These are phyloP conservation scores for Suillus tomentosus DNA, from an alignment of 768 basidiomycete species.

Conservation along the genomic window DNA sequence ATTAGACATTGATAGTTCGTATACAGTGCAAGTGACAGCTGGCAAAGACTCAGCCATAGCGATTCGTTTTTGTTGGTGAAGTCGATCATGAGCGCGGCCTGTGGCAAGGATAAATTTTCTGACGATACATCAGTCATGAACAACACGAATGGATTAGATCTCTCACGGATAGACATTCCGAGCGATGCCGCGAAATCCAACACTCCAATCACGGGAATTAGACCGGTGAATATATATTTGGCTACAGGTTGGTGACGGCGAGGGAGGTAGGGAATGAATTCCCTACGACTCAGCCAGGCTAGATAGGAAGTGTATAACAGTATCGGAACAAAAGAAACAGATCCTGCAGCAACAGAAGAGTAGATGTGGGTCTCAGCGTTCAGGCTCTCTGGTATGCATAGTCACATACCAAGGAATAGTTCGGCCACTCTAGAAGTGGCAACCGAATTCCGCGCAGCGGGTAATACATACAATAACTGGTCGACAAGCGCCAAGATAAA, in stretches of 20 bases:
- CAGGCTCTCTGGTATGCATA: not conserved
- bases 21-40: conserved; percentile 60
- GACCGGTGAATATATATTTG: conserved; percentile 46
- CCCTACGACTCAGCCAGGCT: conserved; percentile 52
- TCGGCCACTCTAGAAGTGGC: conserved; percentile 55
- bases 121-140: conserved; percentile 8
- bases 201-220: conserved; percentile 56
- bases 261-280: conserved; percentile 58
- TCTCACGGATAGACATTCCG: conserved; percentile 57
- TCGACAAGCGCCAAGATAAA: conserved; percentile 62
- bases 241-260: conserved; percentile 45
- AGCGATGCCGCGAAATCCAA: conserved; percentile 68
- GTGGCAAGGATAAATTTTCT: conserved; percentile 10
- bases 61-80: conserved; percentile 41
- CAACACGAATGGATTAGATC: not conserved
- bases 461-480: conserved; percentile 55
- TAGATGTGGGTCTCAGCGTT: not conserved
- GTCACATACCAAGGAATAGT: conserved; percentile 58
- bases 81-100: conserved; percentile 36
- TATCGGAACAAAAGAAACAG: conserved; percentile 64
- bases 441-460: conserved; percentile 49
- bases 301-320: conserved; percentile 65
- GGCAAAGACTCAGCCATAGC: conserved; percentile 60
- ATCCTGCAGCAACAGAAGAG: conserved; percentile 32
- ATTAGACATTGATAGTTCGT: conserved; percentile 56